Evolutionary conservation across 1,284 basidiomycete genomes (phyloP).

Genomic region (Takashimella tepidaria): DNA sequence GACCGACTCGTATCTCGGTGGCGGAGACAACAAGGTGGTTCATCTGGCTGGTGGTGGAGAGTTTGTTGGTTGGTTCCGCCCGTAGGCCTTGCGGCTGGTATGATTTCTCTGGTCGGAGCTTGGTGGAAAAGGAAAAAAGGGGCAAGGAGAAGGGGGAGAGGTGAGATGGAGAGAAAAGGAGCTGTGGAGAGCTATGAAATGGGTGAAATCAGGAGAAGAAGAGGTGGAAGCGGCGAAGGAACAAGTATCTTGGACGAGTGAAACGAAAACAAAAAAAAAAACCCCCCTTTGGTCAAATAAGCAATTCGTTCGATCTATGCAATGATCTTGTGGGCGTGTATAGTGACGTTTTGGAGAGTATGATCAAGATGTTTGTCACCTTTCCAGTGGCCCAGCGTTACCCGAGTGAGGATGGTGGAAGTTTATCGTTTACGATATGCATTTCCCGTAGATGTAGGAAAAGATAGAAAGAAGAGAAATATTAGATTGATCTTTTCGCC

Average conservation of each 20-base stretch:
- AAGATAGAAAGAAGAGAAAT: no score
- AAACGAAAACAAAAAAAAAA: no score
- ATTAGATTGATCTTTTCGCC: no score
- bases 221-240: slow-evolving; percentile 18
- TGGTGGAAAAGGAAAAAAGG: slow-evolving; percentile 18
- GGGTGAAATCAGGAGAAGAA: slow-evolving; percentile 22
- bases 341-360: no score
- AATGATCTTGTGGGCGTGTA: no score
- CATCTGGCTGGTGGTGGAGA: slow-evolving; percentile 55
- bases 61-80: slow-evolving; percentile 81
- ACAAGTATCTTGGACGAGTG: slow-evolving; percentile 9
- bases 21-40: slow-evolving; percentile 55
- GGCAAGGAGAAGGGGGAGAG: slow-evolving; percentile 25
- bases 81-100: slow-evolving; percentile 51
- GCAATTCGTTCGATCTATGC: no score
- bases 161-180: slow-evolving; percentile 23
- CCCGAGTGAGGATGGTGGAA: no score
- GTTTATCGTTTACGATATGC: no score
- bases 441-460: no score
- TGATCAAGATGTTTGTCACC: no score
- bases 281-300: no score
- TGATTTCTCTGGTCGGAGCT: slow-evolving; percentile 20
- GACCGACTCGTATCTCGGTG: slow-evolving; percentile 60
- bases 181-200: slow-evolving; percentile 33
- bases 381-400: no score